These are phyloP conservation scores for Russula brevipes DNA, from an alignment of 768 basidiomycete species.

Conservation along the genomic window DNA sequence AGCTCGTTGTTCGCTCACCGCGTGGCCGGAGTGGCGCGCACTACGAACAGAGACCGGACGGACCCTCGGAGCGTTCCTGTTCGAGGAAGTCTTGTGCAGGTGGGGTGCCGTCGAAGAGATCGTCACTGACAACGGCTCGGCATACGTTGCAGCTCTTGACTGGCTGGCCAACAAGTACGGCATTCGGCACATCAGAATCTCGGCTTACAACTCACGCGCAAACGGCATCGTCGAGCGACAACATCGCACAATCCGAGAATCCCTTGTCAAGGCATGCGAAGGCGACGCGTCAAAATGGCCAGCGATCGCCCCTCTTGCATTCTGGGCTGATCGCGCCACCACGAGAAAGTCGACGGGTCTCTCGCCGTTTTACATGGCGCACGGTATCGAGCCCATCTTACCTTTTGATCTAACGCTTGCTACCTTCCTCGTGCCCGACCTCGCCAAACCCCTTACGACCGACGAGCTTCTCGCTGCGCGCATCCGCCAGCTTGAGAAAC, in stretches of 20 bases:
- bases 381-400: conserved; percentile 31
- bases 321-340: conserved; percentile 39
- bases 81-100: not conserved
- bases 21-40: not conserved
- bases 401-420: conserved; percentile 30
- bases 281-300: conserved; percentile 35
- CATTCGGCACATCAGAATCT: conserved; percentile 32
- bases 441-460: conserved; percentile 20
- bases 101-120: not conserved
- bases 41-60: not conserved
- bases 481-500: not conserved
- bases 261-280: conserved; percentile 25
- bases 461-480: conserved; percentile 27
- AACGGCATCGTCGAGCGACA: conserved; percentile 36
- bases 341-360: conserved; percentile 27
- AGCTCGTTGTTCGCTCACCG: not conserved
- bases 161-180: not conserved
- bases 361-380: not conserved
- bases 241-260: conserved; percentile 27
- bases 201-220: conserved; percentile 35
- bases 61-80: not conserved
- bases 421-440: conserved; percentile 21
- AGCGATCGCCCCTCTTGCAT: conserved; percentile 24
- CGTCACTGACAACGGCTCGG: not conserved
- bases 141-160: not conserved